Percentiles rank a stretch among this genome's conserved stretches.
phyloP scores from a whole-genome alignment of 495 filamentous ascomycete genomes.

The Recurvomyces mirabilis region DNA sequence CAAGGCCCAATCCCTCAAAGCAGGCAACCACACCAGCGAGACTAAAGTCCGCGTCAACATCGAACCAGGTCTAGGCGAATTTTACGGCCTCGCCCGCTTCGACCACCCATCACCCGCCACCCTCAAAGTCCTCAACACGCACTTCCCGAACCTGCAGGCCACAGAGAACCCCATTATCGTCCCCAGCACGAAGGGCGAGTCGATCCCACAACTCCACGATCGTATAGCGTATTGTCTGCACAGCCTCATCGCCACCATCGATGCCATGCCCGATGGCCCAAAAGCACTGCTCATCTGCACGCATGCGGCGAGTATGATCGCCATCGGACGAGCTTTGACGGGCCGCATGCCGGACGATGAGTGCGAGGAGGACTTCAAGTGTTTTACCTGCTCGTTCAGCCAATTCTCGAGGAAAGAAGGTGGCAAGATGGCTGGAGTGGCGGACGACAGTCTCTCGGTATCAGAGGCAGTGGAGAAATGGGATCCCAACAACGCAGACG shows the following conservation, averaged over 20 bases:
- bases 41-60: conserved; percentile 44
- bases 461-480: conserved; percentile 20
- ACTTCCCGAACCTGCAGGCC: conserved; percentile 53
- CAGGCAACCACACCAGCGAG: too few species aligned
- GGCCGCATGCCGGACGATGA: conserved; percentile 58
- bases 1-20: too few species aligned
- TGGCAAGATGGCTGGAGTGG: conserved; percentile 4
- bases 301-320: conserved; percentile 85
- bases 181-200: conserved; percentile 64
- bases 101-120: conserved; percentile 69
- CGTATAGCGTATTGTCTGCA: conserved; percentile 61
- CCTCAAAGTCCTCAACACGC: conserved; percentile 41
- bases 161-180: conserved; percentile 40
- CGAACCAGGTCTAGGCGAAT: conserved; percentile 78
- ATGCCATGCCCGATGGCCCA: conserved; percentile 41
- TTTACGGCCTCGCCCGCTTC: conserved; percentile 74
- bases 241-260: conserved; percentile 58
- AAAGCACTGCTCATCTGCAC: conserved; percentile 69
- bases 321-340: conserved; percentile 69
- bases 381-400: conserved; percentile 75
- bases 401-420: conserved; percentile 38
- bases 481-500: conserved; percentile 21
- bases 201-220: conserved; percentile 64
- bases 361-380: conserved; percentile 64
- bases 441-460: too few species aligned